Percentiles rank a stretch among this genome's conserved stretches.
phyloP scores from a whole-genome alignment of 1,284 basidiomycete species.

The Taiwanofungus camphoratus region DNA sequence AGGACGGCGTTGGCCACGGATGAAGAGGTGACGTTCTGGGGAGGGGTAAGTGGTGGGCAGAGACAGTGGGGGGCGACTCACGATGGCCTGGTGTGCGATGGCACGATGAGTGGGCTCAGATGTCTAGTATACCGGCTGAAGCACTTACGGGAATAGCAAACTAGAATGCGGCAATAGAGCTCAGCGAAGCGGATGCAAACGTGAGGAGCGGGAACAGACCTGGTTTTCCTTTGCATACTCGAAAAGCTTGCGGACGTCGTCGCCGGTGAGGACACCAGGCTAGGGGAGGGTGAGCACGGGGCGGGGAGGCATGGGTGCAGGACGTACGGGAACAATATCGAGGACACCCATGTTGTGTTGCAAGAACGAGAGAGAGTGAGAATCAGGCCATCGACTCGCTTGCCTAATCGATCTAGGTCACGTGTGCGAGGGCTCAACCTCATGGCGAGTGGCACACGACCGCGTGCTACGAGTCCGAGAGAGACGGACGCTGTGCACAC shows the following conservation, averaged over 20 bases:
- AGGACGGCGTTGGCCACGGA: constrained; percentile 84
- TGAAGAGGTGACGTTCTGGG: constrained; percentile 81
- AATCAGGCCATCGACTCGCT: too few species aligned
- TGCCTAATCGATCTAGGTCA: too few species aligned
- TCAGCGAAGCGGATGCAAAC: neutral
- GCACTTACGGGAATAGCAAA: constrained; percentile 80
- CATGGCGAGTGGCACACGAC: too few species aligned
- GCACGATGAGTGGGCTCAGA: constrained; percentile 5
- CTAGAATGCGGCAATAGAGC: constrained; percentile 35
- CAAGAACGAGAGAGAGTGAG: constrained; percentile 12
- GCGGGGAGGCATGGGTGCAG: constrained; percentile 1
- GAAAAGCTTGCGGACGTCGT: constrained; percentile 84
- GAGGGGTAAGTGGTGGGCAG: constrained; percentile 10
- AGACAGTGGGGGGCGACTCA: constrained; percentile 35
- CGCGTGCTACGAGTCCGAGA: too few species aligned
- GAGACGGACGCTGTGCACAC: too few species aligned
- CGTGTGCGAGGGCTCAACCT: too few species aligned
- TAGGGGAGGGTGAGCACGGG: constrained; percentile 24
- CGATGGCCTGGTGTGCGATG: constrained; percentile 52
- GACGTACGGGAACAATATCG: constrained; percentile 64
- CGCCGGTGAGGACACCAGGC: constrained; percentile 86
- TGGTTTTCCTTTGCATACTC: constrained; percentile 82
- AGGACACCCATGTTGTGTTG: constrained; percentile 54
- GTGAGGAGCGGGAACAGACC: constrained; percentile 37
- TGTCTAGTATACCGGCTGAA: neutral